phyloP scores from a whole-genome alignment of 2,329 filamentous ascomycete genomes.

The Truncatella angustata region DNA sequence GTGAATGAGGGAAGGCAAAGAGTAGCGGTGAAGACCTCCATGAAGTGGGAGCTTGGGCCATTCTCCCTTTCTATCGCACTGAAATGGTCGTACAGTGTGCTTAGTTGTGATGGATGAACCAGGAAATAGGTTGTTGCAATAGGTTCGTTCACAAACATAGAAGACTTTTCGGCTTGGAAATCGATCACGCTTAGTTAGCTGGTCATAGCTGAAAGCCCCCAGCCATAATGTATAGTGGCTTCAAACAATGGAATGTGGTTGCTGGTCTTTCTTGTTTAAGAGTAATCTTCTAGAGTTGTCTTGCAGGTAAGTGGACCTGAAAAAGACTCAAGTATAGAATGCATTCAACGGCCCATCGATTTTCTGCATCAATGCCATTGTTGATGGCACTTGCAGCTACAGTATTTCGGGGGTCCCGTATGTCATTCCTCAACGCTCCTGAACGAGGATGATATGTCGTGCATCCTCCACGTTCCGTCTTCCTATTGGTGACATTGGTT shows the following conservation, averaged over 20 bases:
- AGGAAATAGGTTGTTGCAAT: no score
- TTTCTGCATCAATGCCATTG: slow-evolving; percentile 7
- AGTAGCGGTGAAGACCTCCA: slow-evolving; percentile 14
- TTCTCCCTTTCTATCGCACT: background rate
- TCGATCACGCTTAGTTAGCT: no score
- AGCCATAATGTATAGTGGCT: no score
- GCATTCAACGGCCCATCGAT: background rate
- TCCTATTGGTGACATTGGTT: slow-evolving; percentile 11
- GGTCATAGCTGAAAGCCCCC: no score
- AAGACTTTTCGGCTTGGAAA: background rate
- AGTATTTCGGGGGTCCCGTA: background rate
- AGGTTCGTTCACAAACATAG: no score
- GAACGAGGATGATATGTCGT: slow-evolving; percentile 6
- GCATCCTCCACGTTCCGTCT: slow-evolving; percentile 13
- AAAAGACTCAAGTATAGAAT: background rate
- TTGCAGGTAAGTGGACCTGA: background rate
- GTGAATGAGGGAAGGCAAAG: background rate
- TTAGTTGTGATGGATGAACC: background rate
- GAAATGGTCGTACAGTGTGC: background rate
- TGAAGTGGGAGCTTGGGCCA: slow-evolving; percentile 10
- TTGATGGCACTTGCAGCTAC: slow-evolving; percentile 1
- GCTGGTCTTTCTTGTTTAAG: background rate
- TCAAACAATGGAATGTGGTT: no score
- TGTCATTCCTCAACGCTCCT: background rate
- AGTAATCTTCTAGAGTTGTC: background rate